A percentile compares a stretch with the other conserved stretches of the same genome.
These are phyloP conservation scores for Diplodia scrobiculata DNA, from an alignment of 2,329 filamentous ascomycete species.

Conservation along the genomic window DNA sequence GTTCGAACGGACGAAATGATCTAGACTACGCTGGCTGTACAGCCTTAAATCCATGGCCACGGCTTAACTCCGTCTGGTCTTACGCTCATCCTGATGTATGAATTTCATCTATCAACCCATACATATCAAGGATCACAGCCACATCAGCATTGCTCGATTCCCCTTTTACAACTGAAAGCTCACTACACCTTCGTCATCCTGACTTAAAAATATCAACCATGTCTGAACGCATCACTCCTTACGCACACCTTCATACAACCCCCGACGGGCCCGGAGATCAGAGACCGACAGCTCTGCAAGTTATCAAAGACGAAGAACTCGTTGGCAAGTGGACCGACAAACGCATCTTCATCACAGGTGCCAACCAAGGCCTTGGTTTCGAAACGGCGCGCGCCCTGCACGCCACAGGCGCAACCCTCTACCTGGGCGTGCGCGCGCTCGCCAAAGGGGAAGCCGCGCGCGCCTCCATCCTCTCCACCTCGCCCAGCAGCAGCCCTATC, in stretches of 20 bases:
- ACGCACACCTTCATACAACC: constrained; percentile 32
- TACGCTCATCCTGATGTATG: background rate
- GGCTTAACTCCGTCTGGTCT: background rate
- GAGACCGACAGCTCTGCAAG: constrained; percentile 47
- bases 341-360: constrained; percentile 34
- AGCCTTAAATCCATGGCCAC: background rate
- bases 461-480: constrained; percentile 40
- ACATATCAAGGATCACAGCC: background rate
- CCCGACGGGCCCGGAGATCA: constrained; percentile 45
- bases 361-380: constrained; percentile 34
- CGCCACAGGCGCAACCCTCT: constrained; percentile 38
- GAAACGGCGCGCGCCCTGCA: constrained; percentile 10
- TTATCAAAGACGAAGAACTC: constrained; percentile 45
- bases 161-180: background rate
- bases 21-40: background rate
- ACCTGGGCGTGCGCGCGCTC: constrained; percentile 37
- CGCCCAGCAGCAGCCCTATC: constrained; percentile 41
- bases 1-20: background rate
- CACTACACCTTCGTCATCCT: background rate
- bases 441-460: constrained; percentile 31
- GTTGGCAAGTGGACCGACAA: constrained; percentile 27
- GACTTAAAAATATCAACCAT: background rate
- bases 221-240: constrained; percentile 24
- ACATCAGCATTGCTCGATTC: background rate
- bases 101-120: background rate